Evolutionary conservation across 2,329 filamentous ascomycete species (phyloP).

Genomic region (Xylaria multiplex): DNA sequence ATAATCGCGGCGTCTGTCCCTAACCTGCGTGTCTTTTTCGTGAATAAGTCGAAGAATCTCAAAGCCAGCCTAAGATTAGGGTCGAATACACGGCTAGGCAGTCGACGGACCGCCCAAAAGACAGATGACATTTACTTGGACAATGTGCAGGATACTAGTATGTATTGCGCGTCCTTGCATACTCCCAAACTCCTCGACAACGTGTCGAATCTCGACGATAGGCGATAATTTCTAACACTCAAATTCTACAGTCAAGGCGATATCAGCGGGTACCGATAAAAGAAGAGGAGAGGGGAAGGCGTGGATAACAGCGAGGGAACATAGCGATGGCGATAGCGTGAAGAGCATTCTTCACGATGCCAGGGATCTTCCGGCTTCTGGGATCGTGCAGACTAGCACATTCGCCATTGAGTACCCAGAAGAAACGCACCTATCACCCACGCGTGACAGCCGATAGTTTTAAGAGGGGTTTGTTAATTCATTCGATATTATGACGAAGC

Average conservation of each 20-base stretch:
- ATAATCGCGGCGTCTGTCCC: constrained; percentile 35
- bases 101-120: constrained; percentile 3
- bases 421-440: constrained; percentile 8
- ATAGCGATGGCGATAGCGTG: constrained; percentile 21
- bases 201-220: neutral
- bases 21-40: constrained; percentile 33
- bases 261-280: constrained; percentile 20
- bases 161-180: neutral
- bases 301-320: constrained; percentile 25
- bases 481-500: neutral
- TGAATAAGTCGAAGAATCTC: constrained; percentile 19
- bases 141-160: constrained; percentile 24
- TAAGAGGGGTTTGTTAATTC: too few species aligned
- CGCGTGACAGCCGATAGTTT: constrained; percentile 1
- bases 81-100: constrained; percentile 4
- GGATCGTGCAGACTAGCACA: constrained; percentile 28
- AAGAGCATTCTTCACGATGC: constrained; percentile 24
- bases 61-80: constrained; percentile 22
- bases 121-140: constrained; percentile 20
- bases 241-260: constrained; percentile 13
- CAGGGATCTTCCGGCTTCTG: neutral
- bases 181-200: neutral
- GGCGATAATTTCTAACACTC: neutral
- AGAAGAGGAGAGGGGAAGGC: constrained; percentile 18
- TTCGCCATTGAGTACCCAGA: constrained; percentile 31